phyloP scores from a whole-genome alignment of 345 rosid species.

The Citrus trifoliata region DNA sequence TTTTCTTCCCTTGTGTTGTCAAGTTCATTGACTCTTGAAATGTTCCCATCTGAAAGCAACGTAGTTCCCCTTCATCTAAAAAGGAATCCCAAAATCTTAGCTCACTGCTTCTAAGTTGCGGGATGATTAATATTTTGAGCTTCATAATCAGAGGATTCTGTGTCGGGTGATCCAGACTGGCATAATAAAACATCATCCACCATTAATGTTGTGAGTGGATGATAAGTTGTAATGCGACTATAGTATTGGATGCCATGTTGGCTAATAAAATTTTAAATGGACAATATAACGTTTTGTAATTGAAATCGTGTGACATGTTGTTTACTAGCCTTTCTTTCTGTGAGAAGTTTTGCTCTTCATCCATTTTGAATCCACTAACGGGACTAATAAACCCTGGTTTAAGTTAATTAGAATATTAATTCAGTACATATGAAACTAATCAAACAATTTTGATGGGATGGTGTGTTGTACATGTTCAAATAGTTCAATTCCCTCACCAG shows the following conservation, averaged over 20 bases:
- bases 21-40: conserved; percentile 19
- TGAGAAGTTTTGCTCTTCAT: too few relatives aligned
- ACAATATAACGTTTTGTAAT: not conserved
- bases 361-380: too few relatives aligned
- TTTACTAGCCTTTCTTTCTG: not conserved
- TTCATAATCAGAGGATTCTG: not conserved
- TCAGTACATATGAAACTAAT: too few relatives aligned
- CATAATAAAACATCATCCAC: not conserved
- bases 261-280: not conserved
- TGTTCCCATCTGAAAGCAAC: conserved; percentile 11
- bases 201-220: not conserved
- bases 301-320: not conserved
- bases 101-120: not conserved
- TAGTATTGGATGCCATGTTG: not conserved
- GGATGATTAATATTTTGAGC: not conserved
- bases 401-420: too few relatives aligned
- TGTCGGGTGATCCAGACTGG: not conserved
- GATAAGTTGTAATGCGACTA: not conserved
- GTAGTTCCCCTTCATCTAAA: conserved; percentile 5
- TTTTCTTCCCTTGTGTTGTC: conserved; percentile 19
- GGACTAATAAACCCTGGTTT: too few relatives aligned
- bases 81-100: conserved; percentile 1
- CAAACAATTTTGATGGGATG: not conserved
- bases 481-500: not conserved
- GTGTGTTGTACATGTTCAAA: not conserved